Evolutionary conservation across 1,139 yeast species (phyloP), one percentile per base, ranked within the genome.

Genomic region (Spathaspora jeffriesii): DNA sequence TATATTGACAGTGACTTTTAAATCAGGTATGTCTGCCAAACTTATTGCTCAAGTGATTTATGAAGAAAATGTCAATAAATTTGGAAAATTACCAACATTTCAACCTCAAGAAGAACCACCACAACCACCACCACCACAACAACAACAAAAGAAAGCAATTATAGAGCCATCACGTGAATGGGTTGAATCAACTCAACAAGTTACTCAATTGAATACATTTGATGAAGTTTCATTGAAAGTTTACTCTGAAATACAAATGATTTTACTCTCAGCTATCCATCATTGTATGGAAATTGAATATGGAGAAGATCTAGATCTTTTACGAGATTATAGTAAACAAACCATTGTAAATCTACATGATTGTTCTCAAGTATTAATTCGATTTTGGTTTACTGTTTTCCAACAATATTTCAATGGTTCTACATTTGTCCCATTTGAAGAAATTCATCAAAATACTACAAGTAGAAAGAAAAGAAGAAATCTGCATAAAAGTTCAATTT

Each of bases 1-100:
- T 0, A 62, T 90, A 0, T 67, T 82, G 34, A 89, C 97, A 0
- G 84, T 90, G 0, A 83, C 91, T 3, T 86, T 67, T 56, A 68
- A 82, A 23, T 64, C 70, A 14, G 78, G 73, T 0, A 82, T 88
- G 87, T 76, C 81, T 2, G 88, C 91, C 0, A 64, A 70, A 18
- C 52, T 79, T 34, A 86, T 90, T 30, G 85, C 87, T 0, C 58
- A 65, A 11, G 79, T 64, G 15, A 72, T 84, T 0, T 67, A 68
- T 34, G 54, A 65, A 10, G 88, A 84, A 56, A 71, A 67, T 49
- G 39, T 63, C 6, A 40, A 49, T 7, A 52, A 64, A 46, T 62
- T 57, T 57, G 59, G 69, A 2, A 17, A 34, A 11, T 34, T 34
- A 18, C 23, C 6, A 7, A n/a, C 22, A 34, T 42, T 46, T 30